phyloP scores from a whole-genome alignment of 345 rosid genomes.

The Salix caprea region DNA sequence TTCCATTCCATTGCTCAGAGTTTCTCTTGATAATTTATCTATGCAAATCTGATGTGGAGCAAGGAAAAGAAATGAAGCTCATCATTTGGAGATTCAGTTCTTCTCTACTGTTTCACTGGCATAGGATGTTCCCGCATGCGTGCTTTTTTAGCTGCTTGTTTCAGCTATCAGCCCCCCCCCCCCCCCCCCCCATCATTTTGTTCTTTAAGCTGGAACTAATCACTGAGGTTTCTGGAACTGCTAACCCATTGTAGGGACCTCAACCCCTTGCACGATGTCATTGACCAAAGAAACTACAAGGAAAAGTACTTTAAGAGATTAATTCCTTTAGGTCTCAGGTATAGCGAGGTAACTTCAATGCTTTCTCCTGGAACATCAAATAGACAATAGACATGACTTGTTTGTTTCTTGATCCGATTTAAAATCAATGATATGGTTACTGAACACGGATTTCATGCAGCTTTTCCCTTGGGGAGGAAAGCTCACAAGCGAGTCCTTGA shows the following conservation, averaged over 20 bases:
- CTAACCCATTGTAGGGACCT: constrained; percentile 58
- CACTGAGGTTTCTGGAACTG: constrained; percentile 6
- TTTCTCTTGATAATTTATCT: neutral
- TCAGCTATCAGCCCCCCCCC: no score
- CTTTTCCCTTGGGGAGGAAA: constrained; percentile 97
- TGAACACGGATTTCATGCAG: constrained; percentile 59
- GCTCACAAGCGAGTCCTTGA: constrained; percentile 78
- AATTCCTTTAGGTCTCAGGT: constrained; percentile 58
- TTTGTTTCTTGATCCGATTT: constrained; percentile 1
- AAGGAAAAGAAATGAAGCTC: neutral
- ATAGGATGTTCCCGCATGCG: neutral
- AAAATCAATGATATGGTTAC: constrained; percentile 29
- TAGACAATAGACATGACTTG: neutral
- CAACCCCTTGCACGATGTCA: constrained; percentile 73
- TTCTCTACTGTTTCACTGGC: neutral
- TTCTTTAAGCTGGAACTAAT: neutral
- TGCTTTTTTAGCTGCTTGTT: no score
- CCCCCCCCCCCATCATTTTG: no score
- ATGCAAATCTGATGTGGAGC: neutral
- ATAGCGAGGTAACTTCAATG: constrained; percentile 49
- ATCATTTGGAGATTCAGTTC: neutral
- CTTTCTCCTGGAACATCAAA: constrained; percentile 10
- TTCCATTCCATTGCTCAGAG: no score
- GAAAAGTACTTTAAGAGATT: constrained; percentile 64
- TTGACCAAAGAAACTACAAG: constrained; percentile 50